A percentile compares a stretch with the other conserved stretches of the same genome.
These are phyloP conservation scores for Purpureocillium lavendulum DNA, from an alignment of 2,329 filamentous ascomycete species.

Conservation along the genomic window DNA sequence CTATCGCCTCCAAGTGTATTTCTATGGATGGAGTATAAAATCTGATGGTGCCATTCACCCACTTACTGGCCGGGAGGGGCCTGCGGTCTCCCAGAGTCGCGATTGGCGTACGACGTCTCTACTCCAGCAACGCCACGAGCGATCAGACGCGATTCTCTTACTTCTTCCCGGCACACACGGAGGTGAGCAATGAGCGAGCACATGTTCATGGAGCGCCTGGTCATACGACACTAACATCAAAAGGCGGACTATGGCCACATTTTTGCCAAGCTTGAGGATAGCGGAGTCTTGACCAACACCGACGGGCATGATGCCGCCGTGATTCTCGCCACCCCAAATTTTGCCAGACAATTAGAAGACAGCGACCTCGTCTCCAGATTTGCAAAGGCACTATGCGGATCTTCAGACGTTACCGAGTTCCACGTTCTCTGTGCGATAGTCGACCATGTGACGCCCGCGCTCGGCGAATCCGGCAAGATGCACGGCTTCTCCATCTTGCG, in stretches of 20 bases:
- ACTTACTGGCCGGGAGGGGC: constrained; percentile 11
- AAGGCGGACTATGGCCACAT: constrained; percentile 10
- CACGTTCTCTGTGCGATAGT: constrained; percentile 47
- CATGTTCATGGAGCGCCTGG: not conserved
- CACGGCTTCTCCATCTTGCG: constrained; percentile 45
- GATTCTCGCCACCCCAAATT: constrained; percentile 39
- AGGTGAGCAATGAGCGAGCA: too few species aligned
- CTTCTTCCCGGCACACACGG: constrained; percentile 8
- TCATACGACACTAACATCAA: not conserved
- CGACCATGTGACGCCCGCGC: constrained; percentile 39
- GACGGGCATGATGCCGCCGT: constrained; percentile 32
- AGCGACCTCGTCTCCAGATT: constrained; percentile 31
- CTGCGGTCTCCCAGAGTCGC: constrained; percentile 1
- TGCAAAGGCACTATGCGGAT: constrained; percentile 36
- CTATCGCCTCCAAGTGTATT: too few species aligned
- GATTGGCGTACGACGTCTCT: constrained; percentile 5
- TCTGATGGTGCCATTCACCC: constrained; percentile 13
- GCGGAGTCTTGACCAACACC: constrained; percentile 18
- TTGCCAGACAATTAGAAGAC: constrained; percentile 40
- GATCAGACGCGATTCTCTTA: constrained; percentile 14
- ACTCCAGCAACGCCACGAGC: constrained; percentile 6
- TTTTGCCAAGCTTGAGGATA: constrained; percentile 12
- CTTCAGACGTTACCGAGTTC: constrained; percentile 26
- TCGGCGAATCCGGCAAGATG: constrained; percentile 18
- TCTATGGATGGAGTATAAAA: too few species aligned